Conservation (phyloP, 169 alveolate genomes). For the Cryptosporidium sp. region DNA sequence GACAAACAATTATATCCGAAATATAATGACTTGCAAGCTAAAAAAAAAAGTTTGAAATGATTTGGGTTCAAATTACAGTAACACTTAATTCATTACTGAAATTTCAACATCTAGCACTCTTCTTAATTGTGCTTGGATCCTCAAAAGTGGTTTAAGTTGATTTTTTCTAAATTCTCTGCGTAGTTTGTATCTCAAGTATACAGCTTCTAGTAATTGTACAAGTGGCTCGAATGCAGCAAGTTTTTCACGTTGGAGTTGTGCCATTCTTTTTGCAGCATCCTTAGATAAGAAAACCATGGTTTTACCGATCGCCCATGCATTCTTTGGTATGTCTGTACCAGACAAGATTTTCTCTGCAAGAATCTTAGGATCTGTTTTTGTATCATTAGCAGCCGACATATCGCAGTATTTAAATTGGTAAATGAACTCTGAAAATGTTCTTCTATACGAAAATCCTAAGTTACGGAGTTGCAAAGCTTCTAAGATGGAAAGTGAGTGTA, state of each 20-base stretch:
- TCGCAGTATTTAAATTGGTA: slow-evolving; percentile 88
- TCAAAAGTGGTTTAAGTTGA: slow-evolving; percentile 81
- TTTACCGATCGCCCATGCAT: slow-evolving; percentile 85
- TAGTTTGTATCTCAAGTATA: slow-evolving; percentile 78
- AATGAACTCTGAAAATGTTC: slow-evolving; percentile 87
- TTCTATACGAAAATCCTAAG: slow-evolving; percentile 91
- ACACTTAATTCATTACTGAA: slow-evolving; percentile 23
- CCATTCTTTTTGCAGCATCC: slow-evolving; percentile 87
- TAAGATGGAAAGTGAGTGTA: slow-evolving; percentile 91
- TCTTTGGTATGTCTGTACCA: slow-evolving; percentile 78
- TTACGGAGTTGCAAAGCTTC: slow-evolving; percentile 91
- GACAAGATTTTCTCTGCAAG: slow-evolving; percentile 81
- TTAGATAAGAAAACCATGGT: slow-evolving; percentile 91
- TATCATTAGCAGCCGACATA: slow-evolving; percentile 82
- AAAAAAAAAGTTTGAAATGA: background rate
- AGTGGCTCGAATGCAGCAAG: slow-evolving; percentile 90
- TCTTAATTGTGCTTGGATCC: slow-evolving; percentile 91
- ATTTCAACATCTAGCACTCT: slow-evolving; percentile 72
- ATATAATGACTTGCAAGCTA: slow-evolving; percentile 22
- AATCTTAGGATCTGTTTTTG: slow-evolving; percentile 79
- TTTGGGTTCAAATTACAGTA: background rate
- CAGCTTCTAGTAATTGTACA: slow-evolving; percentile 87
- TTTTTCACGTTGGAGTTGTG: slow-evolving; percentile 88
- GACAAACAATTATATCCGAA: slow-evolving; percentile 31
- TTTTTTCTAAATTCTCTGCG: slow-evolving; percentile 77